Evolutionary conservation across 371 early-diverging fungal species (phyloP).

Genomic region (Syncephalastrum monosporum): DNA sequence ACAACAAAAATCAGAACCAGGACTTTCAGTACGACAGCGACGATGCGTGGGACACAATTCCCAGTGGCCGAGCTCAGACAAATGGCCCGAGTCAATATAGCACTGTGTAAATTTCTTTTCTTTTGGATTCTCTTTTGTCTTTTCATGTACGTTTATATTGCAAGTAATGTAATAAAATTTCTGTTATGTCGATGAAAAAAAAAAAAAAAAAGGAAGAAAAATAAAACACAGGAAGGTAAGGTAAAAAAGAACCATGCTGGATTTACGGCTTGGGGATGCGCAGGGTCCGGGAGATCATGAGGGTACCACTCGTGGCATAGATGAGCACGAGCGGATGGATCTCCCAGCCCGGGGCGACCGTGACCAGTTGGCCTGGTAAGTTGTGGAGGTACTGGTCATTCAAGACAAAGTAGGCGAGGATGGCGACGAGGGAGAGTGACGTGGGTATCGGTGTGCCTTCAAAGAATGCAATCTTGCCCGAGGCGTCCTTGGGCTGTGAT

Average conservation of each 20-base stretch:
- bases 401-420: constrained; percentile 69
- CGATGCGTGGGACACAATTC: constrained; percentile 5
- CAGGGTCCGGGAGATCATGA: constrained; percentile 78
- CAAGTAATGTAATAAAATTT: constrained; percentile 1
- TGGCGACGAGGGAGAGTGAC: constrained; percentile 63
- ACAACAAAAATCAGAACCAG: not conserved
- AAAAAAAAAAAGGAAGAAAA: not conserved
- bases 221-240: no score
- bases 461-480: constrained; percentile 81
- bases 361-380: constrained; percentile 44
- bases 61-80: not conserved
- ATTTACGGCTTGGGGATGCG: constrained; percentile 64
- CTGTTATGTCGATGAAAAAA: constrained; percentile 1
- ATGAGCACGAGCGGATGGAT: constrained; percentile 78
- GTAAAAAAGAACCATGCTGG: no score
- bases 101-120: not conserved
- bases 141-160: not conserved
- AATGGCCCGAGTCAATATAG: not conserved
- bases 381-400: constrained; percentile 51
- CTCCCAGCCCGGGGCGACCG: constrained; percentile 46
- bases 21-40: not conserved
- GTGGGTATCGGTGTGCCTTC: constrained; percentile 94
- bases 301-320: constrained; percentile 75
- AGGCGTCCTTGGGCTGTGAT: constrained; percentile 68
- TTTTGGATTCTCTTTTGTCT: no score